These are phyloP conservation scores for Naganishia sp. DNA, from an alignment of 1,284 basidiomycete species.

Conservation along the genomic window DNA sequence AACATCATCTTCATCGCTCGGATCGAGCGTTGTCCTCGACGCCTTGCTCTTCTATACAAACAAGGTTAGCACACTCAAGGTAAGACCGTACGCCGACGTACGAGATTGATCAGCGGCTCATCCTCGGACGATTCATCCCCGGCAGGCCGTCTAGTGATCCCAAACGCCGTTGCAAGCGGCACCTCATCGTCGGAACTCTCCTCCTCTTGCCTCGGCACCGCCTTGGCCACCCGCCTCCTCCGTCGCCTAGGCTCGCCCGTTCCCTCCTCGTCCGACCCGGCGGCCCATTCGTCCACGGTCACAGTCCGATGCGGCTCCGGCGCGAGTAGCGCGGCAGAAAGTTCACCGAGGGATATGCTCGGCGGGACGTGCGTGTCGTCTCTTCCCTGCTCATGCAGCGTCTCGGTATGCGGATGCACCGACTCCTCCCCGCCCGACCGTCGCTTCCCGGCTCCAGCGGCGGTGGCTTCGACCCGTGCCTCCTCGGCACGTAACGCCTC, in stretches of 20 bases:
- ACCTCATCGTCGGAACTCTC: constrained; percentile 23
- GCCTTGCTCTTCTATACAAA: constrained; percentile 15
- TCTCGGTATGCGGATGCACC: constrained; percentile 26
- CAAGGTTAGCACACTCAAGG: not conserved
- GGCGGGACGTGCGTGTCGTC: constrained; percentile 8
- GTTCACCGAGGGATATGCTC: constrained; percentile 15
- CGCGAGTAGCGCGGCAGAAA: constrained; percentile 1
- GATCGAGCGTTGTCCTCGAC: constrained; percentile 27
- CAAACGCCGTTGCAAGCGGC: constrained; percentile 27
- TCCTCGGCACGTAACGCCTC: constrained; percentile 42
- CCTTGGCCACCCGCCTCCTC: constrained; percentile 8
- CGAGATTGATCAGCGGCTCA: constrained; percentile 41
- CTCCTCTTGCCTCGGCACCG: not conserved
- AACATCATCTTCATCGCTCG: constrained; percentile 48
- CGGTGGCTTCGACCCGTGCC: constrained; percentile 10
- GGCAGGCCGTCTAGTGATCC: constrained; percentile 5
- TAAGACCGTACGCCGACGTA: constrained; percentile 7
- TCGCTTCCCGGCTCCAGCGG: constrained; percentile 3
- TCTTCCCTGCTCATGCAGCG: constrained; percentile 20
- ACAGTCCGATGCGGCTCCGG: constrained; percentile 13
- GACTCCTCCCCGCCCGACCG: constrained; percentile 32
- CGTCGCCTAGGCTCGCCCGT: constrained; percentile 7
- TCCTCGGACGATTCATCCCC: constrained; percentile 38
- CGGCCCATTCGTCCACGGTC: constrained; percentile 33
- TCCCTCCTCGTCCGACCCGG: constrained; percentile 32